These are phyloP conservation scores for Podospora pseudoanserina DNA, from an alignment of 495 filamentous ascomycete species.

Conservation along the genomic window DNA sequence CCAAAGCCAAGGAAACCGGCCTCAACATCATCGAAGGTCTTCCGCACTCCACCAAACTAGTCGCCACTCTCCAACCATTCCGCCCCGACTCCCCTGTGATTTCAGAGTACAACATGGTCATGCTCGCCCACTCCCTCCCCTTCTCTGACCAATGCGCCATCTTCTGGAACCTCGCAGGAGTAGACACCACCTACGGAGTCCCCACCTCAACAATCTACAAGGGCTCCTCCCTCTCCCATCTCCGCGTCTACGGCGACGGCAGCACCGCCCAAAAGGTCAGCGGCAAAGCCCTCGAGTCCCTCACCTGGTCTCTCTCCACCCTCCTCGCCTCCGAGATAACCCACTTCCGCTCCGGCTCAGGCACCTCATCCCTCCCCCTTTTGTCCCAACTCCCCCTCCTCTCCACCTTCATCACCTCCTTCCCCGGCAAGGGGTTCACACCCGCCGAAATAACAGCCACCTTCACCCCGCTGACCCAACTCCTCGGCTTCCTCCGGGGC, in stretches of 20 bases:
- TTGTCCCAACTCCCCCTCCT: constrained; percentile 18
- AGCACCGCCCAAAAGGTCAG: constrained; percentile 1
- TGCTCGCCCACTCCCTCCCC: constrained; percentile 22
- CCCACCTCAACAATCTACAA: background rate
- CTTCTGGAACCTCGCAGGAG: constrained; percentile 27
- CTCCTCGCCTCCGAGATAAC: constrained; percentile 17
- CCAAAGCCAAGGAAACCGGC: constrained; percentile 8
- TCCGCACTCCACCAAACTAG: constrained; percentile 19
- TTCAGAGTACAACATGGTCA: constrained; percentile 21
- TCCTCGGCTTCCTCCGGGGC: constrained; percentile 15
- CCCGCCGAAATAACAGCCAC: background rate
- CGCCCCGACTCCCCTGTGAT: constrained; percentile 5
- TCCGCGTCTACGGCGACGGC: background rate
- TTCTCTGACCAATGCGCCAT: constrained; percentile 23
- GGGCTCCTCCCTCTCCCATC: background rate
- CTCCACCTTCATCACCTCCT: constrained; percentile 13
- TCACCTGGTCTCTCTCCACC: constrained; percentile 18
- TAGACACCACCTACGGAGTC: background rate
- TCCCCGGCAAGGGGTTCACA: background rate
- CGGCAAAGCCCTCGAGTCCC: constrained; percentile 11
- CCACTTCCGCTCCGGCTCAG: constrained; percentile 16
- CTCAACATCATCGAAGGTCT: constrained; percentile 24
- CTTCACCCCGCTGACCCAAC: constrained; percentile 4
- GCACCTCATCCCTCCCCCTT: constrained; percentile 3
- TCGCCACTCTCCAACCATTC: constrained; percentile 16